These are phyloP conservation scores for Trifolium fragiferum DNA, from an alignment of 306 rosid genomes.

Conservation along the genomic window DNA sequence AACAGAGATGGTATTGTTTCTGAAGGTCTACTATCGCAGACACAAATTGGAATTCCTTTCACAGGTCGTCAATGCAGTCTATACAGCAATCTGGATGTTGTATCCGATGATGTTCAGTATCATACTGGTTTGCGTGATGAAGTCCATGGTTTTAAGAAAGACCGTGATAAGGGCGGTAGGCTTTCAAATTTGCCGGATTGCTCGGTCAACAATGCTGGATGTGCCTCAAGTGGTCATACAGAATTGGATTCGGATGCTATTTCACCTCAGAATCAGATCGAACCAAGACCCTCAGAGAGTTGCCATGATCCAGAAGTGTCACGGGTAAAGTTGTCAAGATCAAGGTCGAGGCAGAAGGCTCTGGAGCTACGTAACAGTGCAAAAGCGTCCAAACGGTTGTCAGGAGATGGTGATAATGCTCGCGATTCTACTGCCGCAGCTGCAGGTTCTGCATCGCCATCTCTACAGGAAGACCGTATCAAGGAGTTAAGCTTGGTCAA, in stretches of 20 bases:
- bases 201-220: constrained; percentile 48
- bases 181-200: constrained; percentile 49
- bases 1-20: constrained; percentile 54
- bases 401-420: constrained; percentile 44
- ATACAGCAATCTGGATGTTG: constrained; percentile 48
- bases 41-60: constrained; percentile 48
- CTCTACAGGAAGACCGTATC: constrained; percentile 45
- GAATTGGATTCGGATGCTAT: constrained; percentile 42
- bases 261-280: constrained; percentile 57
- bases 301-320: constrained; percentile 66
- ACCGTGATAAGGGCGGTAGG: constrained; percentile 38
- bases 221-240: constrained; percentile 50
- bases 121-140: constrained; percentile 46
- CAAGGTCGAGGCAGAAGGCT: constrained; percentile 90
- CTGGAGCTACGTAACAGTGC: constrained; percentile 71
- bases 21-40: constrained; percentile 49
- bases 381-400: constrained; percentile 45
- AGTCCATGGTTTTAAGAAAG: constrained; percentile 38
- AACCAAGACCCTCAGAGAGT: constrained; percentile 45
- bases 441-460: constrained; percentile 48
- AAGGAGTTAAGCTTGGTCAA: constrained; percentile 50
- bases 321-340: constrained; percentile 77
- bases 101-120: constrained; percentile 39
- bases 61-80: constrained; percentile 44
- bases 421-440: constrained; percentile 44